Evolutionary conservation across 805 yeast genomes (phyloP).

Genomic region (Sugiyamaella lignohabitans): DNA sequence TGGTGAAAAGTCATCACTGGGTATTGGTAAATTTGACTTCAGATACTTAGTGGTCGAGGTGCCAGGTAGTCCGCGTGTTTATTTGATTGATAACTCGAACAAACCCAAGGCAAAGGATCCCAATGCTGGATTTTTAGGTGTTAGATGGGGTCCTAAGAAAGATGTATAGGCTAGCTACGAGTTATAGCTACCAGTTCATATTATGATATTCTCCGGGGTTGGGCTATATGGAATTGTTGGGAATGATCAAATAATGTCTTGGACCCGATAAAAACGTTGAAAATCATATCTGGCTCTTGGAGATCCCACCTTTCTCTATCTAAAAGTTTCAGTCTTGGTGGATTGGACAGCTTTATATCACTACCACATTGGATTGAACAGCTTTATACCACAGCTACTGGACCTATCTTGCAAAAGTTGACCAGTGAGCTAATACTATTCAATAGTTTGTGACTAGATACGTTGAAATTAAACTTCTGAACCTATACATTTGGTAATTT

Average conservation of each 20-base stretch:
- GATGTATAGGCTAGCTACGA: not conserved
- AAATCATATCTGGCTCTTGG: too few species aligned
- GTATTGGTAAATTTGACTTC: slow-evolving; percentile 52
- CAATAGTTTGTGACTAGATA: too few species aligned
- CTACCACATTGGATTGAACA: too few species aligned
- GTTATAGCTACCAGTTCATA: not conserved
- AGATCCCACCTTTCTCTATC: too few species aligned
- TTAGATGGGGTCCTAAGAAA: slow-evolving; percentile 74
- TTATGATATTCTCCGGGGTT: not conserved
- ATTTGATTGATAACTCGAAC: slow-evolving; percentile 40
- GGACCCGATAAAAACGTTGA: too few species aligned
- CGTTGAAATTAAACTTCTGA: too few species aligned
- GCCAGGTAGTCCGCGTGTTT: slow-evolving; percentile 61
- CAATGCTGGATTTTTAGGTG: slow-evolving; percentile 65
- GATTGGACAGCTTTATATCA: too few species aligned
- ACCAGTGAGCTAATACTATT: too few species aligned
- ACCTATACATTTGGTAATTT: too few species aligned
- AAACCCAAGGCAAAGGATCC: slow-evolving; percentile 43
- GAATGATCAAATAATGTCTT: not conserved
- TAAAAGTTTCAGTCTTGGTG: too few species aligned
- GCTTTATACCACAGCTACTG: too few species aligned
- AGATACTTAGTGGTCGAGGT: slow-evolving; percentile 70
- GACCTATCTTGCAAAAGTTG: too few species aligned
- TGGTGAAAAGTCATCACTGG: slow-evolving; percentile 17
- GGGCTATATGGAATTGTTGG: not conserved